These are phyloP conservation scores for Psilocybe cubensis DNA, from an alignment of 768 basidiomycete genomes.

Conservation along the genomic window DNA sequence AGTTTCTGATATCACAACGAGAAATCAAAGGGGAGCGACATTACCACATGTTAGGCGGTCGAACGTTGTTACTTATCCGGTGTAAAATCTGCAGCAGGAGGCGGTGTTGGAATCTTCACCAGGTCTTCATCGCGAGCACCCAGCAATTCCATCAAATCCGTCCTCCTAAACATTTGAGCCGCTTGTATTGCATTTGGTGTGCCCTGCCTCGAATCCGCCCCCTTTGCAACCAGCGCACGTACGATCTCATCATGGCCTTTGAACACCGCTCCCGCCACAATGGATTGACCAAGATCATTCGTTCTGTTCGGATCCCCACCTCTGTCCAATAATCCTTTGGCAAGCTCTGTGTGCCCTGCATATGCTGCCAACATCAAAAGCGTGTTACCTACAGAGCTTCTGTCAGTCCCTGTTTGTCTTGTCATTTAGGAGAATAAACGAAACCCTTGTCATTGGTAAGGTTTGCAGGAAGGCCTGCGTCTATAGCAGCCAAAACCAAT, in stretches of 20 bases:
- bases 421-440: not conserved
- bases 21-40: too few species aligned
- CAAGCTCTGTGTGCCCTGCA: conserved; percentile 61
- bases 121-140: conserved; percentile 64
- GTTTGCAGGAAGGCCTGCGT: conserved; percentile 72
- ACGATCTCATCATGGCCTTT: conserved; percentile 71
- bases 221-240: conserved; percentile 50
- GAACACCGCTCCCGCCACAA: conserved; percentile 79
- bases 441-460: conserved; percentile 72
- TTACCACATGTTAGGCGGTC: not conserved
- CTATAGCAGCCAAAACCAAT: conserved; percentile 60
- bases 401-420: not conserved
- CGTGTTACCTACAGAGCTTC: conserved; percentile 63
- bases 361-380: conserved; percentile 82
- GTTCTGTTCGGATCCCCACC: conserved; percentile 69
- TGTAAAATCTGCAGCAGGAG: conserved; percentile 6
- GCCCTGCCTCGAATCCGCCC: conserved; percentile 69
- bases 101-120: conserved; percentile 36
- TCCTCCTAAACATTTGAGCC: conserved; percentile 68
- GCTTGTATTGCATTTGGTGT: conserved; percentile 71
- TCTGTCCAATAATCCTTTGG: conserved; percentile 53
- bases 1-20: not conserved
- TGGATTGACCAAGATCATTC: conserved; percentile 75
- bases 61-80: not conserved
- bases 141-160: conserved; percentile 55